Base-by-base conservation (phyloP, 2,329 filamentous ascomycete species). In the Didymella keratinophila region DNA sequence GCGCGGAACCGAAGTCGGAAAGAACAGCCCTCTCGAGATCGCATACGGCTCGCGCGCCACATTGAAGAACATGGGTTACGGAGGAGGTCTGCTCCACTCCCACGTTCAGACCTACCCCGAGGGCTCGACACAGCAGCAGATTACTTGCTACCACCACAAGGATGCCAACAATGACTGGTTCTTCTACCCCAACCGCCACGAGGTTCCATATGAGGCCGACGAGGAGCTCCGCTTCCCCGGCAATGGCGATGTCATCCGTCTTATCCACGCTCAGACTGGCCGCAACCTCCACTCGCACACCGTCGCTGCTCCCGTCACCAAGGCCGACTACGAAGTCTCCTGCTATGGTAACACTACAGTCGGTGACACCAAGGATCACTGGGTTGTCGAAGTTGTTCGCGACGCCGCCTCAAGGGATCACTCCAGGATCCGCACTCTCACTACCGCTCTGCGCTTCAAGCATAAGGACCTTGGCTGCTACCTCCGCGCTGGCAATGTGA, bases 161-260 rank as follows among this genome's bases (percentile, higher is more conserved):
- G 95, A 99, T 82, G 86, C 94, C 77, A 99, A 99, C 86, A 99
- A 99, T 77, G 95, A 99, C 78, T 99, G 95, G 95, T 97, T 96
- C 81, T 93, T 99, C 80, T 97, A 97, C 78, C 95, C 95, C 25
- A 97, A 94, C 81, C 91, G 96, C 63, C 79, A 83, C 52, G 86
- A 96, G 58, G 79, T 84, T 23, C 89, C 90, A 18, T 97, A 88
- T 72, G 84, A 93, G 69, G 79, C 86, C 4, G 87, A 91, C 59
- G 84, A 87, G 57, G 87, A 89, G 34, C 83, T 92, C 61, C 82
- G 82, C 62, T 96, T 89, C 73, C 86, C 97, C 67, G 88, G 86
- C 16, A 88, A 99, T 74, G 88, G 89, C 61, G 86, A 90, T 70
- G 81, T 86, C 57, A 86, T 99, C 69, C 93, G 95, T 67, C 83